Evolutionary conservation across 2,329 filamentous ascomycete species (phyloP).

Genomic region (Colletotrichum cereale): DNA sequence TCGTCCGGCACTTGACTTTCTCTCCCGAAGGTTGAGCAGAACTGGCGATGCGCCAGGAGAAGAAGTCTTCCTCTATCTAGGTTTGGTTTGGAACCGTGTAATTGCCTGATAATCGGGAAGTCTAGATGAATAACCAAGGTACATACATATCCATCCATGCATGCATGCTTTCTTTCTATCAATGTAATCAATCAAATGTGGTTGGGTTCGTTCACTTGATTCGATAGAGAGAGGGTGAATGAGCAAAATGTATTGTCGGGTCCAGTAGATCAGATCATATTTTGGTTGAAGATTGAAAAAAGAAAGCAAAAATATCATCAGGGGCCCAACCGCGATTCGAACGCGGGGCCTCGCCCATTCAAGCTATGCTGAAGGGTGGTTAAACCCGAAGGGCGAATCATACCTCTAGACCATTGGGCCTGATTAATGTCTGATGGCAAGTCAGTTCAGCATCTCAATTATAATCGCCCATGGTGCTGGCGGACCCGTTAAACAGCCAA

Average conservation of each 20-base stretch:
- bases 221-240: too few species aligned
- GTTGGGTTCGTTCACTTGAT: too few species aligned
- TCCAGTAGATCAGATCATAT: too few species aligned
- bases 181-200: too few species aligned
- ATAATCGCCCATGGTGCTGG: fast-evolving
- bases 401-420: conserved; percentile 40
- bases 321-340: conserved; percentile 37
- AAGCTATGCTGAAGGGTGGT: conserved; percentile 21
- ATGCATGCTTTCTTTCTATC: too few species aligned
- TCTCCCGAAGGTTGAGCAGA: neutral
- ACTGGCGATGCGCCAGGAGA: neutral
- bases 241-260: too few species aligned
- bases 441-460: fast-evolving
- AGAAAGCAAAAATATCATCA: conserved; percentile 2
- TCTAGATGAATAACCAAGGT: neutral
- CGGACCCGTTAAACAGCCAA: too few species aligned
- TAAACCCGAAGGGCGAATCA: conserved; percentile 39
- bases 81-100: neutral
- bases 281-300: neutral
- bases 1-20: neutral
- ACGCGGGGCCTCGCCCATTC: conserved; percentile 38
- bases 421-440: neutral
- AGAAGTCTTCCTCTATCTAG: too few species aligned
- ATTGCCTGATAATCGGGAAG: neutral
- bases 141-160: too few species aligned